Base-by-base conservation (phyloP, 2,329 filamentous ascomycete species). In the Fusarium poae region DNA sequence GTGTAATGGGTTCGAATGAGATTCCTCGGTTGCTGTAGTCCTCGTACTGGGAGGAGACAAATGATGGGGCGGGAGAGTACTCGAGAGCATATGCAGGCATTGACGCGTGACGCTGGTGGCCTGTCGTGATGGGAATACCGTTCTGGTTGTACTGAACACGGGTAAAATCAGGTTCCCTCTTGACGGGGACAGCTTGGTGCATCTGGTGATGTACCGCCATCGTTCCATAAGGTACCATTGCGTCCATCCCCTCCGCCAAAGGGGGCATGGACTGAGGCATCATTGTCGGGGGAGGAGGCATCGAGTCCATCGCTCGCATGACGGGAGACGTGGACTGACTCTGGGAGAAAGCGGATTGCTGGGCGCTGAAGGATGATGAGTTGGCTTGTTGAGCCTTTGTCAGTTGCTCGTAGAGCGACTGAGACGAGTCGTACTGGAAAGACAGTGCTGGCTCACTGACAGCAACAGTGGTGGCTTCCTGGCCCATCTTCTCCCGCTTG, bases 301-400 rank as follows among this genome's bases (percentile, higher is more conserved):
- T 98, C 11, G 92, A 91, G 80, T 97, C 95, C 82, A 96, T 92
- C 59, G 92, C 90, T 79, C 94, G 90, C 87, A 97, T 91, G 74
- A 96, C 92, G 45, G 96, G 94, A 48, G 96, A 97, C 42, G 91
- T 91, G 66, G 92, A 90, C 80, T 97, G 93, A 55, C 91, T 92
- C 77, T 92, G 92, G 54, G 87, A 81, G 81, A 88, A 90, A 74
- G 89, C 87, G 74, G 89, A 79, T 75, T 89, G 87, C 75, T 94
- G 92, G 69, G 92, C 92, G 81, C 89, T 93, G 86, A 97, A 98
- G 3, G 95, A 97, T 5, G 96, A 98, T 10, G 95, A 97, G 83
- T 97, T 98, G 80, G 94, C 95, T 86, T 98, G 96, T 82, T 99
- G 96, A 48, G 95, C 94, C 85, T 98, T 99, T 75, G 96, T 99